A percentile compares a stretch with the other conserved stretches of the same genome.
Evolutionary conservation across 352 stramenopile species (phyloP).

Genomic region (Pythium pyrilobum): DNA sequence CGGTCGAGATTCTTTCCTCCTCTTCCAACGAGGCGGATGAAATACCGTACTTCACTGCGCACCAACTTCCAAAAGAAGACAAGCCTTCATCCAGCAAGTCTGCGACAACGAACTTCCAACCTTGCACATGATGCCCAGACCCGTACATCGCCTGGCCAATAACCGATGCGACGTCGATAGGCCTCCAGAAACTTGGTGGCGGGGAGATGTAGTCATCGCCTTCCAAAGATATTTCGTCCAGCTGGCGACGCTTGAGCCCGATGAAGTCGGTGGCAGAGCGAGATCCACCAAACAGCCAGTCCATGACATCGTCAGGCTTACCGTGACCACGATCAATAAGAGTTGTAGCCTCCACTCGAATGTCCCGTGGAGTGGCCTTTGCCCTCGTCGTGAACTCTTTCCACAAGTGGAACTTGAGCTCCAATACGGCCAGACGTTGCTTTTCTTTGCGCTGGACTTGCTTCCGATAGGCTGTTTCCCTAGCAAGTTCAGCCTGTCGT

Average conservation of each 20-base stretch:
- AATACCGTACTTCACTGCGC: constrained; percentile 48
- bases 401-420: constrained; percentile 58
- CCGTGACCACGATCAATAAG: constrained; percentile 7
- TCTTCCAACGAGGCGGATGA: constrained; percentile 18
- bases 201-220: neutral
- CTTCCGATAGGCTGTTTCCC: constrained; percentile 41
- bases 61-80: constrained; percentile 72
- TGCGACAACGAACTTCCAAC: constrained; percentile 74
- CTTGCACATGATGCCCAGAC: constrained; percentile 3
- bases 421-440: constrained; percentile 43
- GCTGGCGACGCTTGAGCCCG: constrained; percentile 11
- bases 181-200: constrained; percentile 12
- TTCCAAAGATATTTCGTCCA: neutral
- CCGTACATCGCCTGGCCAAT: constrained; percentile 7
- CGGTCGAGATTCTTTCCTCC: constrained; percentile 16
- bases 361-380: constrained; percentile 29
- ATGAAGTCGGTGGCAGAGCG: constrained; percentile 18
- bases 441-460: constrained; percentile 28
- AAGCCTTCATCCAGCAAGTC: constrained; percentile 49
- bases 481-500: constrained; percentile 39
- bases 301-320: constrained; percentile 8
- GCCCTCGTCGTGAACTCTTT: constrained; percentile 54
- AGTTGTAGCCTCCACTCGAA: constrained; percentile 31
- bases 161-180: constrained; percentile 33
- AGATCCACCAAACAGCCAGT: constrained; percentile 20